Percentiles rank a stretch among this genome's conserved stretches.
Conservation (phyloP, 306 rosid genomes). For the Casuarina glauca region DNA sequence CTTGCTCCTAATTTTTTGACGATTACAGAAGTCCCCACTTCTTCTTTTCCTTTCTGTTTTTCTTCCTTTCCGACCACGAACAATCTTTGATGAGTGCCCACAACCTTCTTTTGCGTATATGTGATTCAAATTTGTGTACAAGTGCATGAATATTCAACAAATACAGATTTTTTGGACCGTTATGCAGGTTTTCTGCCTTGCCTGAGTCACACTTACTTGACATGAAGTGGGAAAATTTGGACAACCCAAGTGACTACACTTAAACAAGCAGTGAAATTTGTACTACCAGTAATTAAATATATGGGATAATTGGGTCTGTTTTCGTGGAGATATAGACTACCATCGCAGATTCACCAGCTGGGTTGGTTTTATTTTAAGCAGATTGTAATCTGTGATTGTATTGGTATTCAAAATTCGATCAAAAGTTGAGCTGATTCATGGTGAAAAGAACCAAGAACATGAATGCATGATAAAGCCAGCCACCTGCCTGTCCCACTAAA, state of each 20-base stretch:
- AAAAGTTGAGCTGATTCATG: neutral
- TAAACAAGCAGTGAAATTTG: too few relatives aligned
- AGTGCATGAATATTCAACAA: too few relatives aligned
- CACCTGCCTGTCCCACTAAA: conserved; percentile 17
- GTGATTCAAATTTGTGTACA: neutral
- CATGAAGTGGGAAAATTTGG: neutral
- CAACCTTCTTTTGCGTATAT: too few relatives aligned
- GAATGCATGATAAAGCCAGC: conserved; percentile 34
- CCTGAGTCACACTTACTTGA: neutral
- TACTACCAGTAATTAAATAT: too few relatives aligned
- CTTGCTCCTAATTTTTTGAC: neutral
- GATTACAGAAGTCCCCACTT: neutral
- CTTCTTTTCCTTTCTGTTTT: neutral
- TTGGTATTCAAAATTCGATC: neutral
- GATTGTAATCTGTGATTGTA: neutral
- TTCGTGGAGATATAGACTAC: too few relatives aligned
- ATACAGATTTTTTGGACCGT: neutral
- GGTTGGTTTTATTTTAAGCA: neutral
- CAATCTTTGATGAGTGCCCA: neutral
- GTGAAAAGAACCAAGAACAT: conserved; percentile 25
- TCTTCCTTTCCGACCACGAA: neutral
- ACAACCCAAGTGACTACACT: too few relatives aligned
- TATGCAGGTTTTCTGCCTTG: conserved; percentile 8
- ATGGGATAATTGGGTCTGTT: too few relatives aligned
- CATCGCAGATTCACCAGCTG: too few relatives aligned